Evolutionary conservation across 1,284 basidiomycete species (phyloP), one percentile per base, ranked within the genome.

Genomic region (Taiwanofungus camphoratus): DNA sequence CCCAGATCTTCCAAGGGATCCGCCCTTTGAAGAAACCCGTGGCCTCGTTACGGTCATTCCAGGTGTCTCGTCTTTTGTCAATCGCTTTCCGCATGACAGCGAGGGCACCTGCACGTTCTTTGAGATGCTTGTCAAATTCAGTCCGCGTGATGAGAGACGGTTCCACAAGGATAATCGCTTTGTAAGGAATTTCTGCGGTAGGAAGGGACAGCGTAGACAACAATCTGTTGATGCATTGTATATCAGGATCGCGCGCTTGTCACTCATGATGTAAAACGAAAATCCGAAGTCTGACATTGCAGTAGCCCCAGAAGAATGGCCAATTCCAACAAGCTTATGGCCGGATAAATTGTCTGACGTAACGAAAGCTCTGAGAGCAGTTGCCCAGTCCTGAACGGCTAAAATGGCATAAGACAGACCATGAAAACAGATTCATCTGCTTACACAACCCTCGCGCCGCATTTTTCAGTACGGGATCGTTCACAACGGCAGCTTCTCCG

Each of bases 401-500:
- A 29, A 33, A 9, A 39, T 7, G 7, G 32, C 15, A 18, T 15
- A 20, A 7, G 22, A 31, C n/a, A n/a, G 15, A 21, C 5, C 29
- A 19, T 24, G 23, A 5, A 27, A 33, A 16, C 13, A 11, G 36
- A 22, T 24, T 13, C 26, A 22, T 21, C 16, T 23, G 48, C 54
- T 12, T 26, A 54, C 53, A 54, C 20, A 50, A 44, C 23, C 45
- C 46, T 19, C 37, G 46, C 20, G 18, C 40, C 9, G 35, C 41
- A 30, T 26, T 27, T 16, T 43, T 39, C 16, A 60, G 41, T 3
- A 50, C 15, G 5, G 35, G 26, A 9, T 46, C 45, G 44, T 62
- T 62, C 29, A 55, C 20, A 3, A 49, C 43, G 3, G 52, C 58
- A 1, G 57, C 53, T 22, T 61, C 58, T 13, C 59, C 59, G 23